These are phyloP conservation scores for Beauveria sp. DNA, from an alignment of 2,329 filamentous ascomycete genomes.

Conservation along the genomic window DNA sequence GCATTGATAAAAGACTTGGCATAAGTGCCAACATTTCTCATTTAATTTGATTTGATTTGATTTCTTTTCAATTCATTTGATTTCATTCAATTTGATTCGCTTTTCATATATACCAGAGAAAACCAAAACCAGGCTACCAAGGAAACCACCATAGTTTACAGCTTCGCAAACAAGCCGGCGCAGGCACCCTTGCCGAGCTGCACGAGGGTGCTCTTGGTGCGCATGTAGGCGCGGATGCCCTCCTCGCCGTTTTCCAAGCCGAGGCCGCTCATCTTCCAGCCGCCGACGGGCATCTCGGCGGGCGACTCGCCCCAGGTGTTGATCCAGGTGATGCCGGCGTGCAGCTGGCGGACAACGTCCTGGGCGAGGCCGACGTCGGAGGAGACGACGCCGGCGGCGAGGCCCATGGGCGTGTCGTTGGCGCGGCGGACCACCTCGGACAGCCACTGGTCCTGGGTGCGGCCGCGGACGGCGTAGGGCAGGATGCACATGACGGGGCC, in stretches of 20 bases:
- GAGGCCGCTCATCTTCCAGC: conserved; percentile 85
- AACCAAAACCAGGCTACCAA: neutral
- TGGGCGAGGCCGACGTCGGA: conserved; percentile 68
- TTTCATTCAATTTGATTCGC: neutral
- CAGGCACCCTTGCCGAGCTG: conserved; percentile 65
- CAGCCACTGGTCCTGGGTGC: conserved; percentile 32
- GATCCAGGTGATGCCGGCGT: conserved; percentile 86
- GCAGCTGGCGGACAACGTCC: conserved; percentile 58
- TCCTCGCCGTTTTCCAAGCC: conserved; percentile 79
- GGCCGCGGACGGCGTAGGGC: conserved; percentile 49
- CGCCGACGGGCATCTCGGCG: conserved; percentile 86
- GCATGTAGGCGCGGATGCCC: conserved; percentile 73
- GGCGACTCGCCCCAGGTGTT: conserved; percentile 92
- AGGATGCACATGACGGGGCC: conserved; percentile 81
- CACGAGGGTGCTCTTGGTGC: conserved; percentile 81
- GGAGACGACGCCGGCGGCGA: conserved; percentile 80
- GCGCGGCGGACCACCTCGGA: conserved; percentile 65
- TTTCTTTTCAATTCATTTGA: neutral
- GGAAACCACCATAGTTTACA: conserved; percentile 28
- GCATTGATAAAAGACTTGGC: neutral
- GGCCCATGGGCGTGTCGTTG: conserved; percentile 68
- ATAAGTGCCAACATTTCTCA: neutral
- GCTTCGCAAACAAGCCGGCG: conserved; percentile 61
- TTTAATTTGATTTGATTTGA: neutral
- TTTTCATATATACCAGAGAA: neutral